Evolutionary conservation across 1,284 basidiomycete genomes (phyloP), one percentile per base, ranked within the genome.

Genomic region (Trichosporon sp.): DNA sequence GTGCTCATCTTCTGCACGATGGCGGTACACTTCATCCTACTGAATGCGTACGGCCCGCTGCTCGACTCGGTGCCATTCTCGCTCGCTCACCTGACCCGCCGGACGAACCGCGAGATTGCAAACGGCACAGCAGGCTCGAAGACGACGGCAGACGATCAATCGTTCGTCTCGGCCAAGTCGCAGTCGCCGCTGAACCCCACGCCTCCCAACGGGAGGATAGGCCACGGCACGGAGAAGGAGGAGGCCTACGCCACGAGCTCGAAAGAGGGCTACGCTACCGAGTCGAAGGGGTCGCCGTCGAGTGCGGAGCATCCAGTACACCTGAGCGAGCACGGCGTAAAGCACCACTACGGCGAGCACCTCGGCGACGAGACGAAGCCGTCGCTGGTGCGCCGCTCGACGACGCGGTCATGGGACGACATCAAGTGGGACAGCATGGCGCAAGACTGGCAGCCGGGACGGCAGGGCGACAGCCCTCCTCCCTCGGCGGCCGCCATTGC

Each of bases 1-100:
- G 85, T 94, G 4, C 81, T 97, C 56, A 90, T 96, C 69, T 81
- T 87, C 13, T 71, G 91, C 67, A 95, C 93, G 3, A 87, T 90
- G 70, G 86, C 87, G 65, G 89, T 86, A 83, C 84, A 94, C 37
- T 74, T 84, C 23, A 80, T 89, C 64, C 83, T 93, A 68, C 85
- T 85, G 71, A 84, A 85, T 69, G 90, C 89, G 9, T 82, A 80
- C 66, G 65, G 70, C 81, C 86, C 86, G 3, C 79, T 88, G 16
- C 80, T 81, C 21, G 70, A 82, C 19, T 83, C 86, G 6, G 84
- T 95, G 2, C 92, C 92, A 9, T 83, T 95, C 31, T 88, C 86
- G 19, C 84, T 92, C 52, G 89, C 90, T 23, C 87, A 92, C 71
- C 84, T 86, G 77, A 86, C 85, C n/a, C 83, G 84, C 73, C 81